Conservation (phyloP, 164 flowering plant species). For the Amborella trichopoda region DNA sequence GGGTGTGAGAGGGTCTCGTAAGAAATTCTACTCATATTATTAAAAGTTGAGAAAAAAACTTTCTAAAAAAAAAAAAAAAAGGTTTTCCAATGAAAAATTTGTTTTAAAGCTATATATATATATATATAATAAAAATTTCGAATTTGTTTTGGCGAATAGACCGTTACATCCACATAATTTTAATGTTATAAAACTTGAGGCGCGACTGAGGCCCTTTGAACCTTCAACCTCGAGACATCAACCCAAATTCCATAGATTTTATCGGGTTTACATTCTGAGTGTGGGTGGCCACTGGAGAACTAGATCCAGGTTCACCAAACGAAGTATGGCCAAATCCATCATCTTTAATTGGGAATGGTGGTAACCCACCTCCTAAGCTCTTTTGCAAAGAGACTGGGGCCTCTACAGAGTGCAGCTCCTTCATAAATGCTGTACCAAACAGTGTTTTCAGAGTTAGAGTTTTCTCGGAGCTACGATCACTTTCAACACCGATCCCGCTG, state of each 20-base stretch:
- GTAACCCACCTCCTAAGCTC: conserved; percentile 23
- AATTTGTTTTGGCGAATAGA: too few relatives aligned
- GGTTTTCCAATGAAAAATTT: too few relatives aligned
- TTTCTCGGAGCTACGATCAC: conserved; percentile 20
- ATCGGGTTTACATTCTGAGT: conserved; percentile 23
- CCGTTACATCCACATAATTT: too few relatives aligned
- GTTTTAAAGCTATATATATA: too few relatives aligned
- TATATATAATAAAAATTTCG: too few relatives aligned
- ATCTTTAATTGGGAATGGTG: conserved; percentile 18
- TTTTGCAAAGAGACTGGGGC: conserved; percentile 65
- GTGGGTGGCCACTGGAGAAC: conserved; percentile 10
- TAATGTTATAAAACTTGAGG: too few relatives aligned
- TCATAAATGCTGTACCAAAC: conserved; percentile 92
- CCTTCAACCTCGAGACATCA: conserved; percentile 25
- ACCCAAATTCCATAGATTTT: conserved; percentile 23
- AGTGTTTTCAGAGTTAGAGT: conserved; percentile 73
- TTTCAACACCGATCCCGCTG: conserved; percentile 15
- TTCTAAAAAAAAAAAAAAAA: too few relatives aligned
- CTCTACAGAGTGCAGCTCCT: conserved; percentile 68
- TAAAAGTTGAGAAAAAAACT: too few relatives aligned
- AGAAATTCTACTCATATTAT: too few relatives aligned
- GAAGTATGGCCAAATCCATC: conserved; percentile 15
- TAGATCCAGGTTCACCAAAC: conserved; percentile 14
- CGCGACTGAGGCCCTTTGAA: conserved; percentile 12
- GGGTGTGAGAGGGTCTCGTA: too few relatives aligned